Conservation (phyloP, 371 early-diverging fungal genomes). For the Lichtheimia corymbifera region DNA sequence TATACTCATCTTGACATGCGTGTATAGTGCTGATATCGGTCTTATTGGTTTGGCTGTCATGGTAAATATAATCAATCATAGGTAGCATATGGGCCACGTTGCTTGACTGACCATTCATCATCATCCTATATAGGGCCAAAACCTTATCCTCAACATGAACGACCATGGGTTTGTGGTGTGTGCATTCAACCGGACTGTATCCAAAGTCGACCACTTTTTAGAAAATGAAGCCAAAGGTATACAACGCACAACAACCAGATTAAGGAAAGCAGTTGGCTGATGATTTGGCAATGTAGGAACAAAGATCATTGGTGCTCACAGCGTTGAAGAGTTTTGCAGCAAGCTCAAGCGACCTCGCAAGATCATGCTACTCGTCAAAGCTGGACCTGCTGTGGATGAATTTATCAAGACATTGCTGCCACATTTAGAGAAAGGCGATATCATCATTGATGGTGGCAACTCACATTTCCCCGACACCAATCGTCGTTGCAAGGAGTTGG, state of each 20-base stretch:
- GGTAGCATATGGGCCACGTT: no score
- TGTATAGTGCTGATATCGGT: conserved; percentile 95
- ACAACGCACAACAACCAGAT: neutral
- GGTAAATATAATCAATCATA: conserved; percentile 61
- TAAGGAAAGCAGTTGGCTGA: neutral
- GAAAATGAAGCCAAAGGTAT: conserved; percentile 94
- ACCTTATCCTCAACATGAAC: conserved; percentile 97
- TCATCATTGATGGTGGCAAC: conserved; percentile 99
- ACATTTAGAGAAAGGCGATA: conserved; percentile 88
- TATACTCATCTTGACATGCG: neutral
- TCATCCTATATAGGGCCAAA: conserved; percentile 82
- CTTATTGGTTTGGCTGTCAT: conserved; percentile 99
- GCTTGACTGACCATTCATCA: no score
- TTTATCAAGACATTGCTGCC: conserved; percentile 90
- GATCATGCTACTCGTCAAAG: conserved; percentile 98
- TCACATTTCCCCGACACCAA: conserved; percentile 98
- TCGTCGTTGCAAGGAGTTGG: conserved; percentile 86
- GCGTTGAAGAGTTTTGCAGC: conserved; percentile 88
- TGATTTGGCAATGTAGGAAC: conserved; percentile 55
- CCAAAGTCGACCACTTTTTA: conserved; percentile 95
- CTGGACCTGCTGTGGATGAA: conserved; percentile 94
- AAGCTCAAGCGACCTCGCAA: conserved; percentile 95
- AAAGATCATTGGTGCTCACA: conserved; percentile 91
- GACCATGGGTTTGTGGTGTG: conserved; percentile 94
- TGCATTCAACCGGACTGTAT: conserved; percentile 96